Base-by-base conservation (phyloP, 768 basidiomycete species). In the Artomyces pyxidatus region DNA sequence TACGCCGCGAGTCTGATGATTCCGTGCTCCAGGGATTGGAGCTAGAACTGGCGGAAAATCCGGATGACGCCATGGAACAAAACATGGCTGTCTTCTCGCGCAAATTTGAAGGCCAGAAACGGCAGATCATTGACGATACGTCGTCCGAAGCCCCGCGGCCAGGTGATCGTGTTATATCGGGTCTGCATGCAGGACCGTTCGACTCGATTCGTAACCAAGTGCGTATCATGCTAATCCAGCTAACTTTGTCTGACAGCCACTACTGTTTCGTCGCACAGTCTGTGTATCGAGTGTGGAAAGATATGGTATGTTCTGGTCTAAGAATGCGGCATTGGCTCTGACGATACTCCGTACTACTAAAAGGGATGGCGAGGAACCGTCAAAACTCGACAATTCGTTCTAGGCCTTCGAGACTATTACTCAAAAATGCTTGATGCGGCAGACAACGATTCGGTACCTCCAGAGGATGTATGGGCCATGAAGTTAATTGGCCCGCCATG, bases 401-500 rank as follows among this genome's bases (percentile, higher is more conserved):
- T 61, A 30, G 61, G 59, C 6, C 47, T 67, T 6, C 57, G 59
- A 9, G 64, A 67, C 47, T 60, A 64, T 49, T 62, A 61, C 52
- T n/a, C n/a, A n/a, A n/a, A n/a, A n/a, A n/a, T n/a, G n/a, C n/a
- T n/a, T n/a, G n/a, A n/a, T n/a, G n/a, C n/a, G n/a, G n/a, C n/a
- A n/a, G n/a, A n/a, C n/a, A n/a, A n/a, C n/a, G n/a, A n/a, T n/a
- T n/a, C n/a, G n/a, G n/a, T n/a, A n/a, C n/a, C n/a, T n/a, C n/a
- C n/a, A n/a, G n/a, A n/a, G n/a, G n/a, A n/a, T n/a, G n/a, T n/a
- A n/a, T n/a, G n/a, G n/a, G n/a, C n/a, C n/a, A n/a, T n/a, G n/a
- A n/a, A n/a, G n/a, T n/a, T n/a, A n/a, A n/a, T n/a, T n/a, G n/a
- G n/a, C n/a, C n/a, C n/a, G n/a, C n/a, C n/a, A n/a, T n/a, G n/a